phyloP scores from a whole-genome alignment of 352 stramenopile species.

The Stephanocyclus meneghinianus region DNA sequence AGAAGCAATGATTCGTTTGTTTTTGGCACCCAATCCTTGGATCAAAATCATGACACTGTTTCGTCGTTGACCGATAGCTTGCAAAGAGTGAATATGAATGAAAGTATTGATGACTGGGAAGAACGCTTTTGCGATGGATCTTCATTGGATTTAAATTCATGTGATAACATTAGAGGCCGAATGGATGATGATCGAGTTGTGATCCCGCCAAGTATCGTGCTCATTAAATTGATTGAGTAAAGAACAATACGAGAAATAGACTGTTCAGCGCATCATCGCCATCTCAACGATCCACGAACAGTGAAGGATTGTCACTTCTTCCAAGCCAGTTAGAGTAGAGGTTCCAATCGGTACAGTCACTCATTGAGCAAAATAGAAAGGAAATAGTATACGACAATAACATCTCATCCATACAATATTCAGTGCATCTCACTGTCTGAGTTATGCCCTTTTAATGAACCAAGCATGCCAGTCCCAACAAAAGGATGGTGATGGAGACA shows the following conservation, averaged over 20 bases:
- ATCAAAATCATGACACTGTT: not conserved
- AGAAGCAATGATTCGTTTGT: conserved; percentile 53
- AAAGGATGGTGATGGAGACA: too few relatives aligned
- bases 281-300: too few relatives aligned
- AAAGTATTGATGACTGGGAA: conserved; percentile 45
- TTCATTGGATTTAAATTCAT: not conserved
- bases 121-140: conserved; percentile 11
- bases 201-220: conserved; percentile 31
- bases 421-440: too few relatives aligned
- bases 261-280: too few relatives aligned
- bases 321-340: too few relatives aligned
- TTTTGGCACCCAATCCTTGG: conserved; percentile 40
- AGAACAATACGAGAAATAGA: not conserved
- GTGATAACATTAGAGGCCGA: not conserved
- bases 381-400: too few relatives aligned
- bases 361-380: too few relatives aligned
- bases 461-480: too few relatives aligned
- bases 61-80: conserved; percentile 19
- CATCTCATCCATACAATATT: too few relatives aligned
- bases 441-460: too few relatives aligned
- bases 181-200: conserved; percentile 48
- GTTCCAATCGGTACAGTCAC: too few relatives aligned
- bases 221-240: not conserved
- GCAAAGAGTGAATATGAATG: conserved; percentile 1
- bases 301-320: too few relatives aligned